Evolutionary conservation across 768 basidiomycete species (phyloP).

Genomic region (Pleurotus citrinopileatus): DNA sequence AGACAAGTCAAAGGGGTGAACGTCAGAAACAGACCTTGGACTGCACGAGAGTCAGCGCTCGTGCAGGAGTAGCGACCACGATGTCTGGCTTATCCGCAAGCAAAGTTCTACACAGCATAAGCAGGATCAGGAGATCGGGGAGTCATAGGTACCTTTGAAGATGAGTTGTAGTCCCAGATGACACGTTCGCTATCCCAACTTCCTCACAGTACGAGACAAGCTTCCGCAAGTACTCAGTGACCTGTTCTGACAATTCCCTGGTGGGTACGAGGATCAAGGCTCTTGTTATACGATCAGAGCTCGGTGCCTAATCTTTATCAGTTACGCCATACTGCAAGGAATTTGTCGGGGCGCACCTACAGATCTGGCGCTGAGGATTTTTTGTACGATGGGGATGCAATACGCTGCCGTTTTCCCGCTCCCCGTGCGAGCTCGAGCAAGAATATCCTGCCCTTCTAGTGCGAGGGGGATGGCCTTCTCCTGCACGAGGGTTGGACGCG

Average conservation of each 20-base stretch:
- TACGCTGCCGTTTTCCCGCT: constrained; percentile 98
- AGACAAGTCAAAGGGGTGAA: not conserved
- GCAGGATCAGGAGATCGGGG: not conserved
- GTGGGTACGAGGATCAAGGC: constrained; percentile 87
- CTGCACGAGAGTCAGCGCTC: constrained; percentile 64
- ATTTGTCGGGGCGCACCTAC: constrained; percentile 43
- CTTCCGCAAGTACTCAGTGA: constrained; percentile 61
- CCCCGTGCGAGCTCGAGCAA: constrained; percentile 92
- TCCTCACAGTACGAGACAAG: constrained; percentile 81
- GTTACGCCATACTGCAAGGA: not conserved
- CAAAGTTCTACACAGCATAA: constrained; percentile 15
- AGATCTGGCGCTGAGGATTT: constrained; percentile 76
- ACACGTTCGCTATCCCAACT: constrained; percentile 70
- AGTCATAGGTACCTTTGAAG: constrained; percentile 60
- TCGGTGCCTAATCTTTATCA: constrained; percentile 28
- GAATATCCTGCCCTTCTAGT: constrained; percentile 83
- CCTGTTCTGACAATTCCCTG: constrained; percentile 90
- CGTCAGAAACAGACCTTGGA: constrained; percentile 59
- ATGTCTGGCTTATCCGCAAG: constrained; percentile 73
- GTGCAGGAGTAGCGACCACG: constrained; percentile 76
- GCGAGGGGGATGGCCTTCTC: constrained; percentile 90
- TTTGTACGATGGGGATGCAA: constrained; percentile 87
- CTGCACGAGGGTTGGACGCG: constrained; percentile 90
- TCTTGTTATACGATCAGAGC: constrained; percentile 55
- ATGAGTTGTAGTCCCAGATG: constrained; percentile 66